These are phyloP conservation scores for Cyberlindnera mississippiensis DNA, from an alignment of 805 yeast genomes.

Conservation along the genomic window DNA sequence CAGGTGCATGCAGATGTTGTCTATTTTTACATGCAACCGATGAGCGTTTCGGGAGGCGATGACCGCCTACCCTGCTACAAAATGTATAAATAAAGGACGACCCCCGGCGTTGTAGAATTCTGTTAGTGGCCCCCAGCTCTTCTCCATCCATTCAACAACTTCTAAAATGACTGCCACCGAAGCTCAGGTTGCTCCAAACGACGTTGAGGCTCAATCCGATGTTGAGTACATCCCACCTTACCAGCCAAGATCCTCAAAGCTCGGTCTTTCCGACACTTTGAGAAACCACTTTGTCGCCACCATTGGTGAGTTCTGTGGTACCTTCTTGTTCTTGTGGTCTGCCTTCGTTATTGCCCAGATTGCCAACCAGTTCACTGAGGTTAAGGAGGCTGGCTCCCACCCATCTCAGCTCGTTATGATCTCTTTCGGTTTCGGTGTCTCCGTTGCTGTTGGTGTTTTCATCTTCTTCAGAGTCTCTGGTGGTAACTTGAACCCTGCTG, in stretches of 20 bases:
- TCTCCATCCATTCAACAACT: neutral
- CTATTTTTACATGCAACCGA: too few relatives aligned
- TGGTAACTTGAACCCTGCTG: constrained; percentile 89
- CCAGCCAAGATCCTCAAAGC: constrained; percentile 31
- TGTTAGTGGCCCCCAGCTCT: too few relatives aligned
- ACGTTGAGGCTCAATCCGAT: constrained; percentile 34
- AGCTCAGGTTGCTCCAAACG: constrained; percentile 8
- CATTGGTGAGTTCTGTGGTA: constrained; percentile 80
- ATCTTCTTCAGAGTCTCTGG: constrained; percentile 75
- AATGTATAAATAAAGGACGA: too few relatives aligned
- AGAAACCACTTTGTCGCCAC: constrained; percentile 67
- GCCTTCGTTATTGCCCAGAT: constrained; percentile 81
- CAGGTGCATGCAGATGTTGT: too few relatives aligned
- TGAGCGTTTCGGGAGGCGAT: too few relatives aligned
- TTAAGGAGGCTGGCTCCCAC: constrained; percentile 40
- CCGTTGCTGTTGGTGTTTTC: constrained; percentile 71
- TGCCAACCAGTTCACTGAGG: constrained; percentile 57
- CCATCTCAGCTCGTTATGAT: constrained; percentile 75
- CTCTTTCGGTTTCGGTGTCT: constrained; percentile 81
- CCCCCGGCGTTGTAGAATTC: too few relatives aligned
- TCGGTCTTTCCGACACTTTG: constrained; percentile 38
- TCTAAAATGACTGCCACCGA: constrained; percentile 12
- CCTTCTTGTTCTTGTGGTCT: constrained; percentile 77
- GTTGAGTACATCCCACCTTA: constrained; percentile 37
- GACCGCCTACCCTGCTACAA: too few relatives aligned